These are phyloP conservation scores for Russula olivacea DNA, from an alignment of 768 basidiomycete species.

Conservation along the genomic window DNA sequence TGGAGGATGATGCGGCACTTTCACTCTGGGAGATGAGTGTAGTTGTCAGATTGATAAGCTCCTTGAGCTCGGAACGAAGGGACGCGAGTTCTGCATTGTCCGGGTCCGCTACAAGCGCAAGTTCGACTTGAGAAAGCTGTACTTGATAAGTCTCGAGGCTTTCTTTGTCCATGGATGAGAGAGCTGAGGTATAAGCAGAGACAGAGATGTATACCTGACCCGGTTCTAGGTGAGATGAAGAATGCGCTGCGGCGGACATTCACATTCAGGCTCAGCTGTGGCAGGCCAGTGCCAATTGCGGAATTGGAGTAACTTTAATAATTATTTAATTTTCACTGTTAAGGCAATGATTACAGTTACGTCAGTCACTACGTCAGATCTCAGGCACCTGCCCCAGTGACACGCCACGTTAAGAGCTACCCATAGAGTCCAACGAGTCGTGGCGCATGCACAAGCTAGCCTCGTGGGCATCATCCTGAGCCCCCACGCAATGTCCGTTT, in stretches of 20 bases:
- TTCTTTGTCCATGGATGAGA: constrained; percentile 45
- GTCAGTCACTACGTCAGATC: not conserved
- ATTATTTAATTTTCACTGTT: not conserved
- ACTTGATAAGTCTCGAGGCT: constrained; percentile 90
- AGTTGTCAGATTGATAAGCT: constrained; percentile 79
- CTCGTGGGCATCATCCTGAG: constrained; percentile 8
- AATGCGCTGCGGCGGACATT: not conserved
- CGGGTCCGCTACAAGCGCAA: constrained; percentile 70
- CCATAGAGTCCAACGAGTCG: constrained; percentile 6
- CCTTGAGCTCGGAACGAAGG: constrained; percentile 69
- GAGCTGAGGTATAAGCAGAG: not conserved
- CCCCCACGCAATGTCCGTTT: not conserved
- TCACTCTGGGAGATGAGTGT: constrained; percentile 63
- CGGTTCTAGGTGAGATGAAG: not conserved
- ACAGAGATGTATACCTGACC: not conserved
- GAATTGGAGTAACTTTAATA: not conserved
- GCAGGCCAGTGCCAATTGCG: not conserved
- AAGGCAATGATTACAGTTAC: not conserved
- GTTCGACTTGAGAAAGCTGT: constrained; percentile 83
- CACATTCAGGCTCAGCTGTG: constrained; percentile 22
- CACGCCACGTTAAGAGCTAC: not conserved
- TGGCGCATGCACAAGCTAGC: constrained; percentile 14
- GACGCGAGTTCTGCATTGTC: constrained; percentile 65
- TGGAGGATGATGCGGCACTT: constrained; percentile 52
- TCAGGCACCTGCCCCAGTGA: too few species aligned